phyloP scores from a whole-genome alignment of 2,329 filamentous ascomycete genomes.

The Aplosporella prunicola region DNA sequence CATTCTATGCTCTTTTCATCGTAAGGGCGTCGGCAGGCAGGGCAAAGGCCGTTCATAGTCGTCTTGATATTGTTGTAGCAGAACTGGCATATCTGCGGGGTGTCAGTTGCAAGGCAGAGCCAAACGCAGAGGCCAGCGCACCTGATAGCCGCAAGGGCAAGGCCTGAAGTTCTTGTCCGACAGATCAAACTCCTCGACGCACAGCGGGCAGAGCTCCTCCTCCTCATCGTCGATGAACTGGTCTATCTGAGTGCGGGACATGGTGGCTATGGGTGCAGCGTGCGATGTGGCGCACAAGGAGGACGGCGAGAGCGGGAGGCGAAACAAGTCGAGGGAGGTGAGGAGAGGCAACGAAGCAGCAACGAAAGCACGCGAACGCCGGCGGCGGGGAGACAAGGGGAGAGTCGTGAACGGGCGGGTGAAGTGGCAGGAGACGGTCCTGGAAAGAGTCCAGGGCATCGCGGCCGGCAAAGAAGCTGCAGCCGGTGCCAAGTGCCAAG shows the following conservation, averaged over 20 bases:
- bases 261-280: slow-evolving; percentile 23
- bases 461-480: slow-evolving; percentile 4
- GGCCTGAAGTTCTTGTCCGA: slow-evolving; percentile 95
- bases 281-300: slow-evolving; percentile 10
- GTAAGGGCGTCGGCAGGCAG: slow-evolving; percentile 91
- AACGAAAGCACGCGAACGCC: slow-evolving; percentile 10
- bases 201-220: slow-evolving; percentile 68
- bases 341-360: slow-evolving; percentile 2
- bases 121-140: slow-evolving; percentile 36
- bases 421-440: slow-evolving; percentile 10
- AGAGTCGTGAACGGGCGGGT: slow-evolving; percentile 5
- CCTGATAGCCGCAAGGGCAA: slow-evolving; percentile 96
- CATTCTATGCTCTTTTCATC: slow-evolving; percentile 96
- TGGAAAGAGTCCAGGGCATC: slow-evolving; percentile 6
- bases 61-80: slow-evolving; percentile 99
- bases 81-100: slow-evolving; percentile 85
- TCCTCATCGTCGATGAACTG: slow-evolving; percentile 47
- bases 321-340: neutral
- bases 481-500: slow-evolving; percentile 6
- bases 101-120: slow-evolving; percentile 5
- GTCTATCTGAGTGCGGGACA: slow-evolving; percentile 42
- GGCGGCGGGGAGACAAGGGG: slow-evolving; percentile 8
- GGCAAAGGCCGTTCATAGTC: slow-evolving; percentile 93
- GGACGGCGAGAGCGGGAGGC: neutral
- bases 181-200: slow-evolving; percentile 97